A percentile compares a stretch with the other conserved stretches of the same genome.
Evolutionary conservation across 805 yeast genomes (phyloP).

Genomic region (Teunomyces funiuensis): DNA sequence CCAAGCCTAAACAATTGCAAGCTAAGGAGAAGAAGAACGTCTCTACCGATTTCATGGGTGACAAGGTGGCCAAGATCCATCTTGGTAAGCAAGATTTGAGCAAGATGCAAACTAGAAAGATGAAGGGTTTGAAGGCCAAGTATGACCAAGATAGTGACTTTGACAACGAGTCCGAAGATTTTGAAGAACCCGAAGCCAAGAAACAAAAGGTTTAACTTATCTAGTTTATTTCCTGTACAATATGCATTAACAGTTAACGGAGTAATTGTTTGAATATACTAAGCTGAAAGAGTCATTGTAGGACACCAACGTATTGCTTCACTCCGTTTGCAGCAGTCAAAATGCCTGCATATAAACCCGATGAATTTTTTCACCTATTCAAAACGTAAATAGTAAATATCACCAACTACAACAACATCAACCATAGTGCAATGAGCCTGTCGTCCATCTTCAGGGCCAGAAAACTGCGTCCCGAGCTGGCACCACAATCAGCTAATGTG

Average conservation of each 20-base stretch:
- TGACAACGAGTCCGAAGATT: constrained; percentile 48
- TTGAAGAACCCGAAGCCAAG: constrained; percentile 28
- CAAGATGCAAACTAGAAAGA: constrained; percentile 92
- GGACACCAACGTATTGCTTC: too few species aligned
- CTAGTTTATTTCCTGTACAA: constrained; percentile 2
- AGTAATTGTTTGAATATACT: neutral
- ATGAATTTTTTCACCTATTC: constrained; percentile 3
- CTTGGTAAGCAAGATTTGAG: constrained; percentile 92
- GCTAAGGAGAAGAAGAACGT: constrained; percentile 87
- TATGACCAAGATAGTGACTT: constrained; percentile 74
- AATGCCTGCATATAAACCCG: neutral
- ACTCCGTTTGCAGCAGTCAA: too few species aligned
- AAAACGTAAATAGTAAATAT: neutral
- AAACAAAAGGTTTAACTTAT: constrained; percentile 31
- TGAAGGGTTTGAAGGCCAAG: constrained; percentile 92
- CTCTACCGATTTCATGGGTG: constrained; percentile 86
- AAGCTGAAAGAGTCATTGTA: neutral
- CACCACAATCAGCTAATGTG: constrained; percentile 4
- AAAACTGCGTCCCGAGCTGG: constrained; percentile 1
- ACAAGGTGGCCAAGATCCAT: constrained; percentile 93
- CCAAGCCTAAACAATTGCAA: constrained; percentile 77
- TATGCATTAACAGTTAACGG: constrained; percentile 2
- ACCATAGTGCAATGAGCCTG: constrained; percentile 2
- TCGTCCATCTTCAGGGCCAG: constrained; percentile 11
- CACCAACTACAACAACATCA: neutral